Evolutionary conservation across 495 filamentous ascomycete genomes (phyloP).

Genomic region (Lophium mytilinum): DNA sequence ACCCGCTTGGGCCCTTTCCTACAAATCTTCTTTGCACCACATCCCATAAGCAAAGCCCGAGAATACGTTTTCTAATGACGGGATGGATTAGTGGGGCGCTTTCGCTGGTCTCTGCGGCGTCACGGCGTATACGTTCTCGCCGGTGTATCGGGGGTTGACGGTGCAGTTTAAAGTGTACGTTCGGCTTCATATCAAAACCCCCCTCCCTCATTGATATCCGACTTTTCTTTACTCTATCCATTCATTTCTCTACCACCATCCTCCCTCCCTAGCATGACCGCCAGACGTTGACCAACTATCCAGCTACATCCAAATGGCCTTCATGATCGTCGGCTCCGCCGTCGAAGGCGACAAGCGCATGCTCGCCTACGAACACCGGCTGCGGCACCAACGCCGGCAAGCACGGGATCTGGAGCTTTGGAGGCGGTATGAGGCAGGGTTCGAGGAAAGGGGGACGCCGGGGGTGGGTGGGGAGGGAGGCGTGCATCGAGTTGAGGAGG

Average conservation of each 20-base stretch:
- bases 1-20: background rate
- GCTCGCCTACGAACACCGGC: slow-evolving; percentile 53
- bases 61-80: background rate
- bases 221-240: background rate
- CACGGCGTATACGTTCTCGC: slow-evolving; percentile 51
- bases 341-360: slow-evolving; percentile 74
- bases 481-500: too few relatives aligned
- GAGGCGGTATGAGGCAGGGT: slow-evolving; percentile 39
- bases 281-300: too few relatives aligned
- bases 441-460: slow-evolving; percentile 23
- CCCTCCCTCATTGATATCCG: slow-evolving; percentile 1
- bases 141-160: slow-evolving; percentile 73
- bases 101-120: slow-evolving; percentile 49
- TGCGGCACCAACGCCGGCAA: slow-evolving; percentile 56
- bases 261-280: too few relatives aligned
- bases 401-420: slow-evolving; percentile 55
- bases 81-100: slow-evolving; percentile 47
- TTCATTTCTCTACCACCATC: background rate
- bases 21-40: too few relatives aligned
- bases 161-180: slow-evolving; percentile 82
- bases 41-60: background rate
- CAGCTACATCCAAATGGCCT: slow-evolving; percentile 77
- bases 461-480: slow-evolving; percentile 24
- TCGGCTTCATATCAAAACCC: background rate
- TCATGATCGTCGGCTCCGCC: slow-evolving; percentile 78